Evolutionary conservation across 2,329 filamentous ascomycete genomes (phyloP).

Genomic region (Colletotrichum spaethianum): DNA sequence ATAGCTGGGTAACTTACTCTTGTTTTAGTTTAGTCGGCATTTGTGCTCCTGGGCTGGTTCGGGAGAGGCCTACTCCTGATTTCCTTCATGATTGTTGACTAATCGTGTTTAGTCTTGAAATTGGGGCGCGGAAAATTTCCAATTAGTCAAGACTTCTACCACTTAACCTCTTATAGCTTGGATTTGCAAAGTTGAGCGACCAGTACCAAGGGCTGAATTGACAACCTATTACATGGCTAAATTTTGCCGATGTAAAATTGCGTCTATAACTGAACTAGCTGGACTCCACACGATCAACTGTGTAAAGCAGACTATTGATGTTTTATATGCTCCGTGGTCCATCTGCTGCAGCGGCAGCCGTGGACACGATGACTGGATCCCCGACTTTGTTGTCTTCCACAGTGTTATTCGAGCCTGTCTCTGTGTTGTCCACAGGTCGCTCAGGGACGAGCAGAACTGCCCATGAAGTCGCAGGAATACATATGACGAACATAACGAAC

Average conservation of each 20-base stretch:
- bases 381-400: background rate
- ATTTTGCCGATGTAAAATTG: background rate
- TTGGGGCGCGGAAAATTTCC: background rate
- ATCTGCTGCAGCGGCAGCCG: constrained; percentile 5
- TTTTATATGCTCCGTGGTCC: constrained; percentile 10
- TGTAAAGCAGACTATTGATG: too few relatives aligned
- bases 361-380: constrained; percentile 21
- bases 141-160: background rate
- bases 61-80: too few relatives aligned
- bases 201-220: background rate
- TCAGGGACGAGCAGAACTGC: constrained; percentile 56
- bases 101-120: background rate
- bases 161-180: too few relatives aligned
- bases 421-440: constrained; percentile 45
- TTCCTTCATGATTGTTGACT: background rate
- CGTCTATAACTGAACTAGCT: background rate
- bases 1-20: background rate
- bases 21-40: background rate
- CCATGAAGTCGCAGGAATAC: constrained; percentile 53
- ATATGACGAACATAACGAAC: constrained; percentile 62
- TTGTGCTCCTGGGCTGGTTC: too few relatives aligned
- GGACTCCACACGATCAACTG: too few relatives aligned
- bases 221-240: background rate
- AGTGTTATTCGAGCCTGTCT: constrained; percentile 8
- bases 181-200: too few relatives aligned